Base-by-base conservation (phyloP, 129 eudicot species). In the carrot (Daucus carota) region DNA sequence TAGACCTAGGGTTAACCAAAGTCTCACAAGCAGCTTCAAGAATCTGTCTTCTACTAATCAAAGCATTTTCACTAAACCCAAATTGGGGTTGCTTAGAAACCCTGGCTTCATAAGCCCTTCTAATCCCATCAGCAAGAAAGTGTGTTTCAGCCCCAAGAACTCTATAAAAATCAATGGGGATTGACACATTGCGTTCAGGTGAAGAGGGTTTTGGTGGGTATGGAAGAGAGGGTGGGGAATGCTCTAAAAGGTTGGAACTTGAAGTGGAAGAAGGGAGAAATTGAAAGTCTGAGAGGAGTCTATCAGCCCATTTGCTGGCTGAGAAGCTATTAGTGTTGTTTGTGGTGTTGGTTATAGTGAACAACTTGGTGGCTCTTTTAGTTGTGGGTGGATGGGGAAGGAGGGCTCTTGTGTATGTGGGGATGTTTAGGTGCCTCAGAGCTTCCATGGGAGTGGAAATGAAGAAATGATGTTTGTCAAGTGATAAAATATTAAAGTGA, bases 231-330 rank as follows among this genome's bases (percentile, higher is more conserved):
- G 52, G 65, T n/a, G 88, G 34, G 81, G 73, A 44, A 24, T 59
- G 67, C 5, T 59, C 67, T 72, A 54, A 1, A 29, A 70, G 5
- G 78, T 81, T 78, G 70, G 87, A 33, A 66, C 44, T 93, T 96
- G 89, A 93, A 46, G 16, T 5, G 54, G 54, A 12, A 17, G 54
- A 46, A 12, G 54, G 20, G 20, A 46, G 54, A 17, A 46, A 46
- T 46, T 46, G 54, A 17, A 46, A 93, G 87, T 93, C 98, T 78
- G 96, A 38, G 75, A 90, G 80, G 76, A 93, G 92, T 62, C 97
- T 95, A 73, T 93, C 85, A 54, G 97, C 96, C 98, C 95, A 93
- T 87, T 84, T 93, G 85, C 88, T 90, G 72, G 92, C 85, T 84
- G 90, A 82, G 86, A 83, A 83, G 85, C 45, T 83, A 67, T 22